These are phyloP conservation scores for Colletotrichum plurivorum DNA, from an alignment of 2,329 filamentous ascomycete genomes.

Conservation along the genomic window DNA sequence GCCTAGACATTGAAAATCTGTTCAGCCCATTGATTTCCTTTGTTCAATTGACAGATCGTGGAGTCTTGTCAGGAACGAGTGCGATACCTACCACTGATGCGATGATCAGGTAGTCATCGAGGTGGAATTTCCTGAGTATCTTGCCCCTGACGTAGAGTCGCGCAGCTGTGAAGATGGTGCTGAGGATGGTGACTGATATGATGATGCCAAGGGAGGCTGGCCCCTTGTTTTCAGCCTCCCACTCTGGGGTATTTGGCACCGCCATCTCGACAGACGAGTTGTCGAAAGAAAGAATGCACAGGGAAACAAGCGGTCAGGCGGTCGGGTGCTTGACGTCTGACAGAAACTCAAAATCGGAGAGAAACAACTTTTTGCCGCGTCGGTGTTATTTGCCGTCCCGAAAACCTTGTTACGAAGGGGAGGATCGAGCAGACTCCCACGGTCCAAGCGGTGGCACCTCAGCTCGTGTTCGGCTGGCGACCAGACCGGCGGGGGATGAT, in stretches of 20 bases:
- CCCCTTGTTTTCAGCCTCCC: slow-evolving; percentile 44
- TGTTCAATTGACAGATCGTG: background rate
- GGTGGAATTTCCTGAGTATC: slow-evolving; percentile 50
- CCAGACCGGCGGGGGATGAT: background rate
- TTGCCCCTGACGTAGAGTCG: slow-evolving; percentile 49
- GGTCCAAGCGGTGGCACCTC: too few relatives aligned
- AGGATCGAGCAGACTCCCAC: too few relatives aligned
- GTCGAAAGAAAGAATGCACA: background rate
- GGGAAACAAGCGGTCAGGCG: too few relatives aligned
- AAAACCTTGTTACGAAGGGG: too few relatives aligned
- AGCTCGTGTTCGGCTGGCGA: too few relatives aligned
- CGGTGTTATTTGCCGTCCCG: too few relatives aligned
- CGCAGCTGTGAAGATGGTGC: slow-evolving; percentile 47
- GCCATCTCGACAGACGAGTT: background rate
- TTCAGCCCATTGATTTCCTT: too few relatives aligned
- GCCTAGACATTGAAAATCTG: slow-evolving; percentile 42
- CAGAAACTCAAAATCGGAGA: too few relatives aligned
- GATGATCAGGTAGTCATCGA: slow-evolving; percentile 55
- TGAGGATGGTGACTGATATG: slow-evolving; percentile 48
- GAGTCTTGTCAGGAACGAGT: background rate
- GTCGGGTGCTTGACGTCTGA: too few relatives aligned
- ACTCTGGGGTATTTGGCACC: background rate
- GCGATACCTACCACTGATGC: slow-evolving; percentile 47
- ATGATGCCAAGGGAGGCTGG: slow-evolving; percentile 50
- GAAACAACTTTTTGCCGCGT: too few relatives aligned